phyloP scores from a whole-genome alignment of 768 basidiomycete species.

The Boletus rufocinnamomeus region DNA sequence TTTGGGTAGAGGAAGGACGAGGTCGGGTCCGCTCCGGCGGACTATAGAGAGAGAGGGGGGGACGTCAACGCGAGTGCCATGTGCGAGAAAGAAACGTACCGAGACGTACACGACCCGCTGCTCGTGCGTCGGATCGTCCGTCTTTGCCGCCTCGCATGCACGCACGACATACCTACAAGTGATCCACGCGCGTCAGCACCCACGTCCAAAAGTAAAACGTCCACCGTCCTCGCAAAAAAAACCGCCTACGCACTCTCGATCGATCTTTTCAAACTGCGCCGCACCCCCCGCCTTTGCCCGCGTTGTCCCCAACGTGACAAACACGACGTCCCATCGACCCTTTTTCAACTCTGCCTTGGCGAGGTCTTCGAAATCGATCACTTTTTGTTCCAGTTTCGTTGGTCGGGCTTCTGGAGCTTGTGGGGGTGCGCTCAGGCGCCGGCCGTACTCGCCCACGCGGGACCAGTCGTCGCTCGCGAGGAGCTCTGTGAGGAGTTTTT shows the following conservation, averaged over 20 bases:
- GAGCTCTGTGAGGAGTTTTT: conserved; percentile 59
- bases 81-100: conserved; percentile 25
- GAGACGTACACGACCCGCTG: conserved; percentile 76
- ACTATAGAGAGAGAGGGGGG: conserved; percentile 34
- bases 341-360: conserved; percentile 51
- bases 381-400: conserved; percentile 68
- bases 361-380: conserved; percentile 69
- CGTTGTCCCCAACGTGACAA: conserved; percentile 75
- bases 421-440: conserved; percentile 53
- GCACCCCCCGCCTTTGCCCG: conserved; percentile 59
- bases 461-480: conserved; percentile 56
- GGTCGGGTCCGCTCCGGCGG: conserved; percentile 46
- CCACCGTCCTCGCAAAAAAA: not conserved
- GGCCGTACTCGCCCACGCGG: conserved; percentile 69
- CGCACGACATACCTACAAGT: conserved; percentile 66
- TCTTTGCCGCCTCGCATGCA: conserved; percentile 65
- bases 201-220: not conserved
- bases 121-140: conserved; percentile 41
- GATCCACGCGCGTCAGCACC: not conserved
- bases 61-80: not conserved
- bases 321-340: conserved; percentile 73
- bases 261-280: conserved; percentile 73
- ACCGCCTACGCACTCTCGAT: conserved; percentile 56
- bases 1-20: conserved; percentile 55
- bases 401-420: conserved; percentile 37